Percentiles rank a stretch among this genome's conserved stretches.
Evolutionary conservation across 2,329 filamentous ascomycete genomes (phyloP).

Genomic region (Apiospora kogelbergensis): DNA sequence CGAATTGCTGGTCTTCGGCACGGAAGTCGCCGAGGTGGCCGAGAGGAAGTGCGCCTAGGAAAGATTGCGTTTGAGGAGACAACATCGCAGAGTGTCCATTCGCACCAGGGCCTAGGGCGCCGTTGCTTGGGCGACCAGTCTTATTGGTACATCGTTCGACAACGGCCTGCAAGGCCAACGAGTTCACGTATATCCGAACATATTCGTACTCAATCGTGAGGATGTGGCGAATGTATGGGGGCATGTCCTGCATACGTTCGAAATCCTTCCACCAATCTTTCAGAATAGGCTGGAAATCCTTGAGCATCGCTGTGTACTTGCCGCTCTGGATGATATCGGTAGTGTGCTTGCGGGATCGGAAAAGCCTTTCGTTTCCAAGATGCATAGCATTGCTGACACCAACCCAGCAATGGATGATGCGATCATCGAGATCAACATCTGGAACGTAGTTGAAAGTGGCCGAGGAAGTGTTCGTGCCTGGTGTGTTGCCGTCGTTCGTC

Average conservation of each 20-base stretch:
- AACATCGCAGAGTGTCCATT: conserved; percentile 43
- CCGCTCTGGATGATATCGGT: conserved; percentile 86
- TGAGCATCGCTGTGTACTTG: conserved; percentile 77
- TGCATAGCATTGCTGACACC: conserved; percentile 93
- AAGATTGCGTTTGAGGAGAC: conserved; percentile 61
- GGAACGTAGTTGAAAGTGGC: conserved; percentile 66
- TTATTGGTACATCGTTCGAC: conserved; percentile 89
- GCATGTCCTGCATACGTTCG: conserved; percentile 66
- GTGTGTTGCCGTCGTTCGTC: conserved; percentile 58
- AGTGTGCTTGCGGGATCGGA: conserved; percentile 83
- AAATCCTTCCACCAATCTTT: conserved; percentile 80
- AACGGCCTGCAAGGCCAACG: conserved; percentile 88
- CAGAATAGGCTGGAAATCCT: conserved; percentile 78
- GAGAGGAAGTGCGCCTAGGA: conserved; percentile 63
- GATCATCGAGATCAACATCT: conserved; percentile 65
- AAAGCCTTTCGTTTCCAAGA: conserved; percentile 83
- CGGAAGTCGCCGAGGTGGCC: conserved; percentile 65
- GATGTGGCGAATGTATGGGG: conserved; percentile 69
- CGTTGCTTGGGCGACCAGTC: conserved; percentile 47
- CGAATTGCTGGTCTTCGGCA: conserved; percentile 68
- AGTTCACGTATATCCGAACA: conserved; percentile 92
- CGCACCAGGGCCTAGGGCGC: conserved; percentile 35
- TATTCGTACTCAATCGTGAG: conserved; percentile 95
- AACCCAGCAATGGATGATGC: conserved; percentile 85
- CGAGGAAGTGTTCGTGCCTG: conserved; percentile 58